Base-by-base conservation (phyloP, 257 asterid genomes). In the Striga asiatica region DNA sequence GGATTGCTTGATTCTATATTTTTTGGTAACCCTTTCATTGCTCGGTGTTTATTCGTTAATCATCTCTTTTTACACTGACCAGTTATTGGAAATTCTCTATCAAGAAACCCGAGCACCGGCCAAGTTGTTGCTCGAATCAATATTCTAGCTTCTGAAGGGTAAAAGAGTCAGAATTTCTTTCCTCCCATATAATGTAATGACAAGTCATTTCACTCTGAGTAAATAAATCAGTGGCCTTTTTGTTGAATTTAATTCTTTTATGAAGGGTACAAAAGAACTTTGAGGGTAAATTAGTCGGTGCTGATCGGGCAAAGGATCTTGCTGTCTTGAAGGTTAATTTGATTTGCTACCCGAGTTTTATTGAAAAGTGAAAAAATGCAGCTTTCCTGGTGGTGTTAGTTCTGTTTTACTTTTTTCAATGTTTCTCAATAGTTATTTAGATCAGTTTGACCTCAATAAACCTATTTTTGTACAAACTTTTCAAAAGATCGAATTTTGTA, bases 221-320 rank as follows among this genome's bases (percentile, higher is more conserved):
- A 24, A 27, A 24, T 45, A 24, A 49, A 54, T 39, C 46, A 43
- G 45, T 29, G 28, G 13, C 18, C 25, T 14, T 58, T 22, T 6
- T 7, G 38, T 65, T 11, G n/a, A 10, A 32, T 52, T 38, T 46
- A 17, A 19, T 48, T 37, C 50, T 48, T 43, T 51, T 34, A 17
- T 70, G 75, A 73, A 91, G 98, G 76, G 78, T 84, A 66, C 96
- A 84, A 70, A 91, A 91, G 84, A 87, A 74, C 69, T 87, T 91
- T 54, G 98, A 91, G 74, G 98, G 95, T 39, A 81, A 58, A 70
- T 60, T 91, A 54, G 28, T 91, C 32, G 98, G 96, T 69, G 98
- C 96, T 52, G 96, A 91, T 75, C 98, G 98, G 60, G 49, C 85
- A n/a, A 91, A 91, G 78, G 98, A 91, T 79, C 95, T 91, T 67